Base-by-base conservation (phyloP, 768 basidiomycete genomes). In the Lactifluus subvellereus region DNA sequence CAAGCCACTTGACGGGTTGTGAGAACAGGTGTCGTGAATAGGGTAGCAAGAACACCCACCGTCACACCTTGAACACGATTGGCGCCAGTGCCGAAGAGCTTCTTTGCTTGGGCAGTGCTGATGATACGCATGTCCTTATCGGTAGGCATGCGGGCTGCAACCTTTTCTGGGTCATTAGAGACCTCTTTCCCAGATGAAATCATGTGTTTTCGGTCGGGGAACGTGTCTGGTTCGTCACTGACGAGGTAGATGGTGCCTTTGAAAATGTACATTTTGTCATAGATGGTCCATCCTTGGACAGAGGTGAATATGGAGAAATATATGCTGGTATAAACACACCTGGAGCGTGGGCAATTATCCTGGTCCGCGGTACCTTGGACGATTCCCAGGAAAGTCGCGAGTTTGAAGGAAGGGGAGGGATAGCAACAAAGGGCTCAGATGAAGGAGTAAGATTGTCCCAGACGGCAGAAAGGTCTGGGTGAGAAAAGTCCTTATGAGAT, bases 191-290 rank as follows among this genome's bases (percentile, higher is more conserved):
- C 89, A 13, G 86, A 86, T 16, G 91, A 94, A 27, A 83, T 88
- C 69, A 97, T 88, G 53, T 80, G 78, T 1, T 79, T 74, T 14
- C 85, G 74, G 52, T 86, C 79, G 14, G 94, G 94, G 50, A 94
- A 72, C 3, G 72, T 75, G 9, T 79, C 77, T 7, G 88, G 89
- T 20, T 85, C 75, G 72, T 93, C 85, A 3, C 87, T 83, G 47
- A 98, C 91, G 67, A 96, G 78, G 71, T 86, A 94, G 42, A 89
- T 81, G 7, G 89, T 87, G 50, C 91, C 91, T 67, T 93, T 91
- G 68, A 85, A 76, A 60, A 93, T 74, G 71, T 91, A 96, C 10
- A 96, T 79, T 60, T 81, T 83, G 75, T 94, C 91, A 64, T 94
- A 86, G 56, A 94, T 85, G 1, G 93, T 91, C 94, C 92, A 97